Base-by-base conservation (phyloP, 148 eudicot species). In the Polygonum maritimum region DNA sequence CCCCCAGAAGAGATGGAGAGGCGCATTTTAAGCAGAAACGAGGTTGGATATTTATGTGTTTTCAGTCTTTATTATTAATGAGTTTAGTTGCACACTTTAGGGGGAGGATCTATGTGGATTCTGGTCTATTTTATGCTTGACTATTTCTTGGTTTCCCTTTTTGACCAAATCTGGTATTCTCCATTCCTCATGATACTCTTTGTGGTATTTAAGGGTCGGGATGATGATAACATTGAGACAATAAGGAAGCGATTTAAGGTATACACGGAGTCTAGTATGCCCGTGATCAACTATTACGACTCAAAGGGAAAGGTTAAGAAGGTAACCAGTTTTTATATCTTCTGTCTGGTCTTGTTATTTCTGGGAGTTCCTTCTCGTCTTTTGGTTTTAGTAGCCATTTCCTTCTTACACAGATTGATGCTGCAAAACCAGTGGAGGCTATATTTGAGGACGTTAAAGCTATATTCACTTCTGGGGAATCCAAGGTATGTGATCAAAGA, bases 191-290 rank as follows among this genome's bases (percentile, higher is more conserved):
- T 49, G 12, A 36, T 57, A 41, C 63, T 51, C 33, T 41, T 39
- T 26, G 13, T 58, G 44, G 5, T 21, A 73, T 18, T 75, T 60
- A 77, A 89, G 93, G 90, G 89, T 58, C 81, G 93, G 78, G 89
- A 80, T 75, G 91, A 89, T 75, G 93, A 89, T 75, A 89, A 89
- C 75, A 87, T 86, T 69, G 91, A 86, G 52, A 86, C 91, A 38
- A 87, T 89, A 70, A 78, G 81, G 70, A 87, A 89, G 86, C 82
- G 93, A 48, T 89, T 89, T 52, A 89, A 86, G 15, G 93, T 89
- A 72, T 89, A 78, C 73, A 74, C 81, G 79, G 91, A 89, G 79
- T 89, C 93, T 48, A 89, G 84, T 82, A 88, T 89, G 70, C 93
- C 93, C 22, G 93, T 89, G 49, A 89, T 89, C 48, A 79, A 87